phyloP scores from a whole-genome alignment of 2,329 filamentous ascomycete species.

The Fusarium mundagurra region DNA sequence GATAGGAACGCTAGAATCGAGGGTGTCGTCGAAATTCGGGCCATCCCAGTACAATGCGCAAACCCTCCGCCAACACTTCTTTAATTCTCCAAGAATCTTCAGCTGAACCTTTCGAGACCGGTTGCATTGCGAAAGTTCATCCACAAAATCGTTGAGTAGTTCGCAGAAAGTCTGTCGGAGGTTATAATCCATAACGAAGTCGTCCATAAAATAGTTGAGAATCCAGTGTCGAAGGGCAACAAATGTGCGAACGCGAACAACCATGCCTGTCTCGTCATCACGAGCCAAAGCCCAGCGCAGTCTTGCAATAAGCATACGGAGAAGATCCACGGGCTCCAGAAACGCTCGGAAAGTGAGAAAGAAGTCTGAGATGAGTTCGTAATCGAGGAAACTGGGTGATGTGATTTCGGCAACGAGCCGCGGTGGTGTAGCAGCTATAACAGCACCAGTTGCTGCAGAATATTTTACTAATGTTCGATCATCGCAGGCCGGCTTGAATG shows the following conservation, averaged over 20 bases:
- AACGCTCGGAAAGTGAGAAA: constrained; percentile 95
- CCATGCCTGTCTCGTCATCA: constrained; percentile 84
- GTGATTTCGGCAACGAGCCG: constrained; percentile 96
- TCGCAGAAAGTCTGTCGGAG: constrained; percentile 83
- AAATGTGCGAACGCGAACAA: constrained; percentile 95
- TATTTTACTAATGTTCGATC: constrained; percentile 86
- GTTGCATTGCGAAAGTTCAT: constrained; percentile 60
- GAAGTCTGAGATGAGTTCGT: constrained; percentile 96
- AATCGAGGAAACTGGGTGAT: constrained; percentile 94
- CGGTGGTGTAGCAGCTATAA: constrained; percentile 89
- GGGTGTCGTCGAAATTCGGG: constrained; percentile 70
- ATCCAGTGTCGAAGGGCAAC: constrained; percentile 97
- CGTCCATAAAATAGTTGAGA: constrained; percentile 95
- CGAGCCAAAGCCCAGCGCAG: constrained; percentile 86
- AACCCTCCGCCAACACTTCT: constrained; percentile 95
- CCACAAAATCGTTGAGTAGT: constrained; percentile 75
- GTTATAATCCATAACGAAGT: constrained; percentile 82
- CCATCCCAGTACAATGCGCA: constrained; percentile 91
- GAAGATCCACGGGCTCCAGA: constrained; percentile 77
- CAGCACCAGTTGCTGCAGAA: constrained; percentile 73
- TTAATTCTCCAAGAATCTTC: constrained; percentile 92
- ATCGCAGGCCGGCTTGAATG: constrained; percentile 81
- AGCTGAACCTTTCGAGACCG: constrained; percentile 65
- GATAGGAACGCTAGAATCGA: constrained; percentile 73
- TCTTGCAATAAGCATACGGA: constrained; percentile 85